These are phyloP conservation scores for Lantana camara DNA, from an alignment of 257 asterid genomes.

Conservation along the genomic window DNA sequence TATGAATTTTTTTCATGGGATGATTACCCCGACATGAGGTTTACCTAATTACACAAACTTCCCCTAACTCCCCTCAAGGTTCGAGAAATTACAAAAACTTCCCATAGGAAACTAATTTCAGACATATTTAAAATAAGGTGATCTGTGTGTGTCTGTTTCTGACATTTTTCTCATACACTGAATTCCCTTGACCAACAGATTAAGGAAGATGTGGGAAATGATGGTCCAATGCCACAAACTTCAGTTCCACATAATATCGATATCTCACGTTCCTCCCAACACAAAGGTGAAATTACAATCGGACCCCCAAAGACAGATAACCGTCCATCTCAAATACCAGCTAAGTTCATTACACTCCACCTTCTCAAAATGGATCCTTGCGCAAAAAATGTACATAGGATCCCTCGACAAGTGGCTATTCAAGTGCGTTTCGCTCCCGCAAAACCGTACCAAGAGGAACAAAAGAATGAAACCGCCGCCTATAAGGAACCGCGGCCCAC, in stretches of 20 bases:
- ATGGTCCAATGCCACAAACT: slow-evolving; percentile 65
- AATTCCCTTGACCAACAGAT: slow-evolving; percentile 36
- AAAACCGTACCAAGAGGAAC: slow-evolving; percentile 50
- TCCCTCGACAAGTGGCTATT: slow-evolving; percentile 61
- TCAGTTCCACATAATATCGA: slow-evolving; percentile 55
- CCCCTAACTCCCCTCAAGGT: no score
- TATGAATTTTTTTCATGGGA: not conserved
- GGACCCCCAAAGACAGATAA: slow-evolving; percentile 46
- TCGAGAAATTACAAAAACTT: no score
- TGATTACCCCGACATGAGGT: no score
- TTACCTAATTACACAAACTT: no score
- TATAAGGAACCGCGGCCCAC: slow-evolving; percentile 52
- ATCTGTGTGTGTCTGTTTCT: no score
- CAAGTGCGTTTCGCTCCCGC: slow-evolving; percentile 49
- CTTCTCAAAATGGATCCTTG: slow-evolving; percentile 58
- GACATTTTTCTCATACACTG: not conserved
- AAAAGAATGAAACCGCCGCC: slow-evolving; percentile 42
- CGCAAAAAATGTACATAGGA: slow-evolving; percentile 57
- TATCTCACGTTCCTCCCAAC: slow-evolving; percentile 44
- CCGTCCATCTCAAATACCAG: slow-evolving; percentile 43
- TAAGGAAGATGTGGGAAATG: slow-evolving; percentile 64
- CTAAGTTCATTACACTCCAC: slow-evolving; percentile 46
- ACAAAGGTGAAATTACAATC: slow-evolving; percentile 41
- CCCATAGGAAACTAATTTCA: no score
- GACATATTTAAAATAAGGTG: no score